Base-by-base conservation (phyloP, 331 rosid genomes). In the Quercus tomentella region DNA sequence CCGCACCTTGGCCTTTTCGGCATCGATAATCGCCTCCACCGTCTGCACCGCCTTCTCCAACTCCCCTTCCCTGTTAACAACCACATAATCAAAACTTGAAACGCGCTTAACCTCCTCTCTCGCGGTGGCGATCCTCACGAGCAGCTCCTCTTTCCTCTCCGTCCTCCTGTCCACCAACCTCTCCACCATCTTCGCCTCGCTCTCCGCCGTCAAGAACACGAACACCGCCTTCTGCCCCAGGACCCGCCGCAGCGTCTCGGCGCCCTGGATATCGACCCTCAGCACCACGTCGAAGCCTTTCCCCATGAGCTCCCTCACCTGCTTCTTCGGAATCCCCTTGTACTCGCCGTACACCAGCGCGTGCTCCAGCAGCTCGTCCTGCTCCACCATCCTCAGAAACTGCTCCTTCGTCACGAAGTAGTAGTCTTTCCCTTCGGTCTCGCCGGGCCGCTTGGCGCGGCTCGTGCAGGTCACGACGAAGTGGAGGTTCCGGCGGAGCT, bases 251-350 rank as follows among this genome's bases (percentile, higher is more conserved):
- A 96, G 76, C 2, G 99, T 93, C 68, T 86, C 83, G 2, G 99
- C 99, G 1, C 99, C 99, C 82, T 93, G 99, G 30, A 93, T 91
- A 54, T 96, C 99, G 35, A 96, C 99, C 65, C 99, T 87, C 71
- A 96, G 60, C 54, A 96, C 96, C 7, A 88, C 84, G 73, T 93
- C 99, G 20, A 26, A 81, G 1, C 99, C 99, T 35, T 87, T 86
- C 12, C 81, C 94, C 96, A 96, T 84, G 43, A 28, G 87, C 10
- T 96, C 99, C 77, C 93, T 72, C 6, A 96, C 89, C 85, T 93
- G 99, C 89, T 82, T 89, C 58, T 90, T 96, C 4, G 99, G 99
- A 1, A 96, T 89, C 1, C 99, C 99, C 80, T 96, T 96, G 7
- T 93, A 93, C 79, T 96, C 99, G 0, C 99, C 99, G 41, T 96